Percentiles rank a stretch among this genome's conserved stretches.
Conservation (phyloP, 2,329 filamentous ascomycete genomes). For the Colletotrichum aenigma region DNA sequence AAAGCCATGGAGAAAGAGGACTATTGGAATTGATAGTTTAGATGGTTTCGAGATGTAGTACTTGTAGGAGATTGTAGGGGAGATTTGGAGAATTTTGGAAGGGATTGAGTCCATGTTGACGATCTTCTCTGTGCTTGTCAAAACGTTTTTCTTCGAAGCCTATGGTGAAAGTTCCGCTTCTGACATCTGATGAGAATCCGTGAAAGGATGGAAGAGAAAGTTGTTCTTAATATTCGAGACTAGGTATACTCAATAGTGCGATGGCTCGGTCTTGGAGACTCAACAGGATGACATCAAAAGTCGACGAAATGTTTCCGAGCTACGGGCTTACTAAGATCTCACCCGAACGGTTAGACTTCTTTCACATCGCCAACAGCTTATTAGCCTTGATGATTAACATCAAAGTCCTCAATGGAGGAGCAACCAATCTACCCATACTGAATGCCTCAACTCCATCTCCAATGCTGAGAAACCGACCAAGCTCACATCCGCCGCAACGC, state of each 20-base stretch:
- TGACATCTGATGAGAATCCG: too few species aligned
- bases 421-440: too few species aligned
- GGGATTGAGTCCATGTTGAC: background rate
- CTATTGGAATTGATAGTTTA: slow-evolving; percentile 28
- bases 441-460: too few species aligned
- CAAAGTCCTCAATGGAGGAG: too few species aligned
- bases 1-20: slow-evolving; percentile 54
- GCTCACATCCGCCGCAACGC: too few species aligned
- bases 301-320: slow-evolving; percentile 17
- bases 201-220: too few species aligned
- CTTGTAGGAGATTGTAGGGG: slow-evolving; percentile 7
- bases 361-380: background rate
- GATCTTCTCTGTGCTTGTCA: background rate
- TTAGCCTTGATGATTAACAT: background rate
- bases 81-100: background rate
- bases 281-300: background rate
- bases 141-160: too few species aligned
- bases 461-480: background rate
- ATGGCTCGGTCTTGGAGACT: background rate
- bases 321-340: background rate
- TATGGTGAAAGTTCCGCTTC: too few species aligned
- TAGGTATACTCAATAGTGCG: too few species aligned
- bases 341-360: background rate
- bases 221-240: too few species aligned
- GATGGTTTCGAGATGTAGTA: slow-evolving; percentile 35